These are phyloP conservation scores for Oryza australiensis DNA, from an alignment of 176 grass and related monocot genomes.

Conservation along the genomic window DNA sequence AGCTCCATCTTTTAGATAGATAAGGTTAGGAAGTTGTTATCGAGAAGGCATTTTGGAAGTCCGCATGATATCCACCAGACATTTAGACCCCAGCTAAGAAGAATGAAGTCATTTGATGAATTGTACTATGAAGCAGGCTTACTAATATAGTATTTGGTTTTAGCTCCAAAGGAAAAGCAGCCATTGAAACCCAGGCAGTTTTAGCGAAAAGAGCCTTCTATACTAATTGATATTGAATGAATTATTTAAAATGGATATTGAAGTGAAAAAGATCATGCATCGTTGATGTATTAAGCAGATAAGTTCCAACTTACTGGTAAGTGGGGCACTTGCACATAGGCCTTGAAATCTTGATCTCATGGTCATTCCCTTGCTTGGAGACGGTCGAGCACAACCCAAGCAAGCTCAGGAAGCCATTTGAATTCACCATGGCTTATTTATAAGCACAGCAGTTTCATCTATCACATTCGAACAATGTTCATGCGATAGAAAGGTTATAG, in stretches of 20 bases:
- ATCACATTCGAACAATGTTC: slow-evolving; percentile 34
- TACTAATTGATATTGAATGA: neutral
- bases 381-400: slow-evolving; percentile 39
- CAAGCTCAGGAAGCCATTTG: slow-evolving; percentile 46
- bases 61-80: neutral
- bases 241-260: neutral
- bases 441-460: slow-evolving; percentile 44
- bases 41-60: slow-evolving; percentile 5
- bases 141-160: neutral
- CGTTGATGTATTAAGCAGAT: neutral
- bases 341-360: slow-evolving; percentile 53
- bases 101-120: neutral
- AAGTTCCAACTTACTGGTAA: slow-evolving; percentile 48
- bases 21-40: slow-evolving; percentile 30
- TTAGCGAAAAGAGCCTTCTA: neutral
- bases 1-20: slow-evolving; percentile 11
- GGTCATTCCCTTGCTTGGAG: slow-evolving; percentile 34
- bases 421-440: slow-evolving; percentile 37
- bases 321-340: slow-evolving; percentile 71
- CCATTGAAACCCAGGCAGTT: slow-evolving; percentile 13
- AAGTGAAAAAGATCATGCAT: neutral
- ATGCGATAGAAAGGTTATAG: neutral
- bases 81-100: neutral
- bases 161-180: neutral
- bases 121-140: neutral